These are phyloP conservation scores for Clitocybe nebularis DNA, from an alignment of 1,284 basidiomycete genomes.

Conservation along the genomic window DNA sequence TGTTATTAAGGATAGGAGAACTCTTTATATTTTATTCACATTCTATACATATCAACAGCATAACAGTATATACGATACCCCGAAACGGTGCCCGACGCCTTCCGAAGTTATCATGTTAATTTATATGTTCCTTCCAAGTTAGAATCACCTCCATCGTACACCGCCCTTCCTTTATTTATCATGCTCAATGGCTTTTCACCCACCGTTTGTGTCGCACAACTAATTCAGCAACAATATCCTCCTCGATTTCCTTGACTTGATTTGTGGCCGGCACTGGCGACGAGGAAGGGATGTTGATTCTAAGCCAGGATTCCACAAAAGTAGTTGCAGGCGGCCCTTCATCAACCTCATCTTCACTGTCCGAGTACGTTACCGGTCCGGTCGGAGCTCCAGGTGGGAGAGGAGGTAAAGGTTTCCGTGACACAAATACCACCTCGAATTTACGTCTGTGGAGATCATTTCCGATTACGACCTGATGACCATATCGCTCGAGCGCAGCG, in stretches of 20 bases:
- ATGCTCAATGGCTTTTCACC: slow-evolving; percentile 35
- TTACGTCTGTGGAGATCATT: slow-evolving; percentile 92
- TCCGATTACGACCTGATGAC: slow-evolving; percentile 96
- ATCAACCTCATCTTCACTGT: slow-evolving; percentile 4
- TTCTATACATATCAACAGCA: not conserved
- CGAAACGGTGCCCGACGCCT: not conserved
- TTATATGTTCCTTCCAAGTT: slow-evolving; percentile 9
- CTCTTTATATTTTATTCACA: not conserved
- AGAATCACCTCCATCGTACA: slow-evolving; percentile 2
- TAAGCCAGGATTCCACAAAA: slow-evolving; percentile 72
- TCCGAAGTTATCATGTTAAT: slow-evolving; percentile 18
- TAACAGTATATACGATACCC: slow-evolving; percentile 3
- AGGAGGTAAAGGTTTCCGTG: slow-evolving; percentile 28
- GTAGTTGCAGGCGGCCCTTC: slow-evolving; percentile 22
- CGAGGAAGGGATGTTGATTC: slow-evolving; percentile 42
- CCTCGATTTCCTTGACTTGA: slow-evolving; percentile 82
- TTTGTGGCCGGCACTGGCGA: slow-evolving; percentile 29
- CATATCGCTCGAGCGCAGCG: slow-evolving; percentile 86
- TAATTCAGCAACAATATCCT: slow-evolving; percentile 82
- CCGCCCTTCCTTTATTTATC: not conserved
- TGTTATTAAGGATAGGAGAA: not conserved
- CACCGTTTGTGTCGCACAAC: slow-evolving; percentile 72
- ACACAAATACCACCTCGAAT: slow-evolving; percentile 87
- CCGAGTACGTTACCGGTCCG: not conserved
- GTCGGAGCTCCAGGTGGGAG: slow-evolving; percentile 19